Evolutionary conservation across 176 grass and related monocot species (phyloP).

Genomic region (Hordeum marinum): DNA sequence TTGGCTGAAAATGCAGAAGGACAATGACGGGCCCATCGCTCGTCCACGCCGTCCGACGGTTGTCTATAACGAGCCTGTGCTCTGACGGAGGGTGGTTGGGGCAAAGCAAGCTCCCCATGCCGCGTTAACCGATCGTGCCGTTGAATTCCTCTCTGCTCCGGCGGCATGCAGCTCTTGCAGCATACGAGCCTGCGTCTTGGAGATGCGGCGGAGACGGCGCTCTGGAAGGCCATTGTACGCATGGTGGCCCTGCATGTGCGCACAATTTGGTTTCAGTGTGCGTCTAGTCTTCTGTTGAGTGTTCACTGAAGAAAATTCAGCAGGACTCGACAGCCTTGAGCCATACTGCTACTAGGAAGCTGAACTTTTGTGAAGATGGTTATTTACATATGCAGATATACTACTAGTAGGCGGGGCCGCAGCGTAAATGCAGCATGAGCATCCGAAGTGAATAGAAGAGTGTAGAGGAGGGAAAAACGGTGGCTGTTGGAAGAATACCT

Average conservation of each 20-base stretch:
- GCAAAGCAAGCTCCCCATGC: background rate
- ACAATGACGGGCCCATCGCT: background rate
- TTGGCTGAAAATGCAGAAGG: background rate
- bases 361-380: no score
- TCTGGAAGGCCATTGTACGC: background rate
- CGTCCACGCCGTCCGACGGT: background rate
- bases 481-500: background rate
- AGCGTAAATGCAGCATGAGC: no score
- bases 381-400: background rate
- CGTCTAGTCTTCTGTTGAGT: background rate
- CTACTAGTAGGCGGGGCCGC: no score
- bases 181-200: background rate
- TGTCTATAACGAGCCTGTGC: background rate
- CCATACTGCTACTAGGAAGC: no score
- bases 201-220: background rate
- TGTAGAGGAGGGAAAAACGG: background rate
- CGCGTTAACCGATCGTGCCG: background rate
- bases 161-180: background rate
- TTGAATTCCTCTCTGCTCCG: background rate
- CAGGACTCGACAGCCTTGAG: no score
- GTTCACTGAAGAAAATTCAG: no score
- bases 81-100: slow-evolving; percentile 20
- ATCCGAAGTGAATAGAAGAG: no score
- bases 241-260: background rate
- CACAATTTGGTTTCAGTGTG: background rate